phyloP scores from a whole-genome alignment of 805 yeast genomes.

The Pichia californica region DNA sequence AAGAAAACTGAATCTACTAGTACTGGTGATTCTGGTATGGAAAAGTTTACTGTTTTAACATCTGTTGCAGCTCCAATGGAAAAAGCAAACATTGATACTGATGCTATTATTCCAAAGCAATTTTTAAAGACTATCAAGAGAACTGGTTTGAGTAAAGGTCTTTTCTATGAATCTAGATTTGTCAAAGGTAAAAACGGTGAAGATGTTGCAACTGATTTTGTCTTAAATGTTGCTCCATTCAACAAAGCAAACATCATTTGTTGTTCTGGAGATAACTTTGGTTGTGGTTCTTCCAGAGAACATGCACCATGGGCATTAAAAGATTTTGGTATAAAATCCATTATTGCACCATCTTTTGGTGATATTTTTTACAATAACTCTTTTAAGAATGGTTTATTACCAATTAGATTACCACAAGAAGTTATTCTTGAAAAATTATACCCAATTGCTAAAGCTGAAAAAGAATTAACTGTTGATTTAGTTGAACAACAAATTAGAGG shows the following conservation, averaged over 20 bases:
- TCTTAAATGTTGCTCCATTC: conserved; percentile 80
- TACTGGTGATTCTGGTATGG: conserved; percentile 57
- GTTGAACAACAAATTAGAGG: conserved; percentile 75
- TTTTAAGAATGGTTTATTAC: conserved; percentile 90
- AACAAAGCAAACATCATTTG: conserved; percentile 73
- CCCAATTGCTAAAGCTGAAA: conserved; percentile 75
- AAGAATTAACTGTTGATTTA: conserved; percentile 70
- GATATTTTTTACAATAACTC: conserved; percentile 98
- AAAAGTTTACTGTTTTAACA: conserved; percentile 64
- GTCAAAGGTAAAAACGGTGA: conserved; percentile 61
- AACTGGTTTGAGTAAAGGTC: conserved; percentile 84
- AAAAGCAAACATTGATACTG: conserved; percentile 95
- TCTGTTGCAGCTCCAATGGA: conserved; percentile 93
- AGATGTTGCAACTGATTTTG: conserved; percentile 81
- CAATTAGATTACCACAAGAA: conserved; percentile 83
- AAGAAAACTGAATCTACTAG: conserved; percentile 28
- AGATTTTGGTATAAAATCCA: conserved; percentile 93
- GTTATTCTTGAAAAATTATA: conserved; percentile 63
- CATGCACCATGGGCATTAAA: conserved; percentile 99
- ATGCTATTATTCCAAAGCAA: conserved; percentile 98
- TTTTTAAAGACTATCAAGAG: conserved; percentile 96
- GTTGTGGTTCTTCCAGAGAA: conserved; percentile 98
- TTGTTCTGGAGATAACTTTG: conserved; percentile 95
- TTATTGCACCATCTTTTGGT: conserved; percentile 97
- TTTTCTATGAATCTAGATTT: conserved; percentile 88